Evolutionary conservation across 371 early-diverging fungal genomes (phyloP).

Genomic region (Haplosporangium sp.): DNA sequence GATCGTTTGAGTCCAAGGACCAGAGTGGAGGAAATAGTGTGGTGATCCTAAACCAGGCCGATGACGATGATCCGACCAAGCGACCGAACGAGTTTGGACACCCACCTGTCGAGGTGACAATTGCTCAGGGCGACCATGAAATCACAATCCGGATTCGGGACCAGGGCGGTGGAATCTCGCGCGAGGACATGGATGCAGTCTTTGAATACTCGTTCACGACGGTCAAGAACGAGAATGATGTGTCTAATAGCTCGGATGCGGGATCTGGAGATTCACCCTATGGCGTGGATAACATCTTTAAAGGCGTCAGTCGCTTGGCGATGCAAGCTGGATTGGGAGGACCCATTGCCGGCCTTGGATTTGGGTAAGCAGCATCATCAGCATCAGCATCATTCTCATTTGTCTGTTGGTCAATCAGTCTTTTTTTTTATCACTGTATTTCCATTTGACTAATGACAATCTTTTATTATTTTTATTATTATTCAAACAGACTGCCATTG

Average conservation of each 20-base stretch:
- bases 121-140: conserved; percentile 81
- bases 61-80: conserved; percentile 33
- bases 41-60: conserved; percentile 31
- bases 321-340: conserved; percentile 91
- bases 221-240: conserved; percentile 72
- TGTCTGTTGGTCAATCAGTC: neutral
- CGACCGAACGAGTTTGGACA: conserved; percentile 50
- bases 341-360: conserved; percentile 80
- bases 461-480: too few relatives aligned
- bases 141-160: conserved; percentile 92
- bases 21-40: conserved; percentile 2
- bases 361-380: conserved; percentile 46
- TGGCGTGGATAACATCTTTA: conserved; percentile 62
- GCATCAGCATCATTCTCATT: neutral
- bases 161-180: conserved; percentile 92
- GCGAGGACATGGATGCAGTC: conserved; percentile 78
- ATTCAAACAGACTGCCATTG: conserved; percentile 88
- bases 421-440: neutral
- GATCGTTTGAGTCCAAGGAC: neutral
- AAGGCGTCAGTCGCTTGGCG: conserved; percentile 70
- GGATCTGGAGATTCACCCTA: conserved; percentile 54
- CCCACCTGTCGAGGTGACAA: conserved; percentile 89
- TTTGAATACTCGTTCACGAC: conserved; percentile 97
- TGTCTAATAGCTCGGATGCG: conserved; percentile 54
- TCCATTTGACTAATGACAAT: neutral